These are phyloP conservation scores for Cadophora luteo-olivacea DNA, from an alignment of 2,329 filamentous ascomycete genomes.

Conservation along the genomic window DNA sequence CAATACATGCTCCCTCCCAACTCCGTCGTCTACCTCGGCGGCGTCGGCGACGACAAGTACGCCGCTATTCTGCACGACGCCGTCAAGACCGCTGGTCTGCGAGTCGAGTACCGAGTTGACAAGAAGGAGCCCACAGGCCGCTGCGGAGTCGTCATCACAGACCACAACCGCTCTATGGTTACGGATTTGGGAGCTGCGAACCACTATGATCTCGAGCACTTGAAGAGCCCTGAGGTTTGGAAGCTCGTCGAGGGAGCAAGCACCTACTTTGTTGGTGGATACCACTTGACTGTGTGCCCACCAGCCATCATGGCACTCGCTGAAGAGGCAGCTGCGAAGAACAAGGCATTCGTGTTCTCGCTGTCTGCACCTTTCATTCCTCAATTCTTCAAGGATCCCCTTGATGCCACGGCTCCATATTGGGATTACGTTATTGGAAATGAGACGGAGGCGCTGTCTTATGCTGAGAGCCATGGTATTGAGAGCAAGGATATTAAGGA, in stretches of 20 bases:
- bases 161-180: conserved; percentile 92
- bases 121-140: conserved; percentile 84
- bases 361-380: conserved; percentile 95
- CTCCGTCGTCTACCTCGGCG: conserved; percentile 92
- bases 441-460: conserved; percentile 91
- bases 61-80: conserved; percentile 86
- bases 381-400: conserved; percentile 96
- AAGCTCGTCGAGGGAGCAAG: conserved; percentile 86
- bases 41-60: conserved; percentile 95
- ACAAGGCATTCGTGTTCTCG: conserved; percentile 93
- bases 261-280: conserved; percentile 92
- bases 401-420: conserved; percentile 86
- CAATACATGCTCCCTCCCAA: conserved; percentile 93
- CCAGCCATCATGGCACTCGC: conserved; percentile 88
- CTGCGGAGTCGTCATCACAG: conserved; percentile 96
- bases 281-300: conserved; percentile 96
- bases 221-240: conserved; percentile 93
- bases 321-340: conserved; percentile 84
- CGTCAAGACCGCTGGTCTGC: conserved; percentile 85
- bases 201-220: conserved; percentile 92
- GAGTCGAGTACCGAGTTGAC: conserved; percentile 94
- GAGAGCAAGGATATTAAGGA: conserved; percentile 78
- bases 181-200: conserved; percentile 97
- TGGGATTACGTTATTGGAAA: conserved; percentile 97
- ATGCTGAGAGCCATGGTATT: conserved; percentile 81